phyloP scores from a whole-genome alignment of 2,329 filamentous ascomycete genomes.

The Claviceps spartinae region DNA sequence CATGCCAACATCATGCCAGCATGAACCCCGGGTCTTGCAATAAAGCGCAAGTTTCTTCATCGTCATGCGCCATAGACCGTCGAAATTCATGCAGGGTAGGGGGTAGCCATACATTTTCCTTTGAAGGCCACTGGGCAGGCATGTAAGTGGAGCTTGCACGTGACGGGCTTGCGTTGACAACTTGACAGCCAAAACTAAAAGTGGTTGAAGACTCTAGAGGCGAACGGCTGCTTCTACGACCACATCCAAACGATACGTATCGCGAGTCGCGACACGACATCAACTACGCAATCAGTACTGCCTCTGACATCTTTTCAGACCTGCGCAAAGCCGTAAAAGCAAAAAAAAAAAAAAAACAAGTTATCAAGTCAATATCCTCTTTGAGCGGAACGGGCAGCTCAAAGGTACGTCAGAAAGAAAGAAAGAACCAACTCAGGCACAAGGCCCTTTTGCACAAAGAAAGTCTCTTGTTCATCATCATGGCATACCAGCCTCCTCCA shows the following conservation, averaged over 20 bases:
- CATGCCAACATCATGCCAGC: too few species aligned
- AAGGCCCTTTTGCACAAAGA: background rate
- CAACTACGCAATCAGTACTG: background rate
- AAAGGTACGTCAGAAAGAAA: slow-evolving; percentile 32
- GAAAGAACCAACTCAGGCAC: background rate
- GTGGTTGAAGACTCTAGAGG: background rate
- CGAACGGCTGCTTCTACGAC: background rate
- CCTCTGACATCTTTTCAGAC: background rate
- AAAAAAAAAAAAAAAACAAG: background rate
- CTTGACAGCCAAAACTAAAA: background rate
- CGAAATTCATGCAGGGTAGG: background rate
- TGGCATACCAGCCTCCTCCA: slow-evolving; percentile 82
- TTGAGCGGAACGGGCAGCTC: slow-evolving; percentile 28
- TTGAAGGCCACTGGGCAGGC: too few species aligned
- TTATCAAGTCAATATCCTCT: slow-evolving; percentile 7
- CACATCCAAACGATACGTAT: background rate
- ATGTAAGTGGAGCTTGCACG: background rate
- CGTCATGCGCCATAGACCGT: background rate
- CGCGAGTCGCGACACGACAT: background rate
- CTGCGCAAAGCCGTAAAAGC: background rate
- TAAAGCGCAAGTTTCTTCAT: too few species aligned
- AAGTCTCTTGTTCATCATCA: slow-evolving; percentile 54
- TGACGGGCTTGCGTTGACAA: background rate
- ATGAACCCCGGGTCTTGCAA: too few species aligned
- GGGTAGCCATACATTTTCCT: too few species aligned